Evolutionary conservation across 805 yeast genomes (phyloP).

Genomic region (Schizosaccharomyces lindneri): DNA sequence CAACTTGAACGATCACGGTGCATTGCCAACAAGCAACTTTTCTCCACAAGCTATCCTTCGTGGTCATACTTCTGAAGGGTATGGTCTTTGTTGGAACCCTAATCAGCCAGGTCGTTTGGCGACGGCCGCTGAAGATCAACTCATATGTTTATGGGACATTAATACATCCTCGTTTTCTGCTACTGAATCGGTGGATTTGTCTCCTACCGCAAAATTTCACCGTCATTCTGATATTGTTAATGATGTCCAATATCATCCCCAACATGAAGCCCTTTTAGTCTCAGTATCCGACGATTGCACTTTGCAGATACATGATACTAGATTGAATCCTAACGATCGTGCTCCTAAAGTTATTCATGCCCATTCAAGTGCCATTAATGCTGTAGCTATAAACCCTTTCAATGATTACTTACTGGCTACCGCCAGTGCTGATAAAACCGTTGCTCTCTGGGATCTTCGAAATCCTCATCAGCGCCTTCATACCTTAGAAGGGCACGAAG

Average conservation of each 20-base stretch:
- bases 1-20: slow-evolving; percentile 51
- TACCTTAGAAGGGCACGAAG: slow-evolving; percentile 40
- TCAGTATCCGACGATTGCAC: slow-evolving; percentile 47
- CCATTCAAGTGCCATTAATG: slow-evolving; percentile 38
- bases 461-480: slow-evolving; percentile 34
- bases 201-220: slow-evolving; percentile 26
- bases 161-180: slow-evolving; percentile 8
- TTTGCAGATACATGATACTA: slow-evolving; percentile 35
- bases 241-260: slow-evolving; percentile 35
- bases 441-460: slow-evolving; percentile 53
- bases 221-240: slow-evolving; percentile 36
- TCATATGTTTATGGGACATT: slow-evolving; percentile 49
- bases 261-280: slow-evolving; percentile 26
- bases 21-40: slow-evolving; percentile 17
- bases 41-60: slow-evolving; percentile 29
- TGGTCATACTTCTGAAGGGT: slow-evolving; percentile 42
- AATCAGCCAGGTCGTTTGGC: slow-evolving; percentile 20
- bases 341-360: slow-evolving; percentile 23
- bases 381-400: slow-evolving; percentile 41
- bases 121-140: slow-evolving; percentile 42
- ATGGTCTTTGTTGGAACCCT: slow-evolving; percentile 44
- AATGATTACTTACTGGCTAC: slow-evolving; percentile 34
- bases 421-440: slow-evolving; percentile 54
- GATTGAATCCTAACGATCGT: slow-evolving; percentile 16
- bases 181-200: slow-evolving; percentile 4